These are phyloP conservation scores for Paracoccidioides lutzii DNA, from an alignment of 2,329 filamentous ascomycete genomes.

Conservation along the genomic window DNA sequence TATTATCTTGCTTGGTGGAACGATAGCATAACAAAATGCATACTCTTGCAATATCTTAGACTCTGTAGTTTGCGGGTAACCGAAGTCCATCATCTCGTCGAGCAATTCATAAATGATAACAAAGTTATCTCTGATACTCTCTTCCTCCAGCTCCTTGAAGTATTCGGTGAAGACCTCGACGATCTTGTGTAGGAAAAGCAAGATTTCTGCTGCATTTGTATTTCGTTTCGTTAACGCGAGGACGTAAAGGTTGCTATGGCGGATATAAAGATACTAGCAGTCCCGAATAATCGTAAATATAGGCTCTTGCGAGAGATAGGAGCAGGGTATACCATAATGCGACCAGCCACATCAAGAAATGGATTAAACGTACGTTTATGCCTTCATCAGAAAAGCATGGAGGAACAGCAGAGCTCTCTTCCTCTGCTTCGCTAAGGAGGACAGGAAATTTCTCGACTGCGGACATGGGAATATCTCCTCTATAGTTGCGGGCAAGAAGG, in stretches of 20 bases:
- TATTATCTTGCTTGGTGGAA: neutral
- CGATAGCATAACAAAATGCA: neutral
- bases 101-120: constrained; percentile 97
- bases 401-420: constrained; percentile 93
- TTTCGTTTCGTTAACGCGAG: constrained; percentile 97
- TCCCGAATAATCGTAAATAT: constrained; percentile 11
- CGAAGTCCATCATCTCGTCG: constrained; percentile 99
- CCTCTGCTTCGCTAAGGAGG: constrained; percentile 93
- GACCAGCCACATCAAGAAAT: constrained; percentile 2
- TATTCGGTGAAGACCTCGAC: constrained; percentile 99
- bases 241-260: constrained; percentile 97
- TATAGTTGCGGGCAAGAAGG: constrained; percentile 94
- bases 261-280: constrained; percentile 86
- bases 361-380: constrained; percentile 62
- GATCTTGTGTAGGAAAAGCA: constrained; percentile 94
- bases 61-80: constrained; percentile 96
- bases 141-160: constrained; percentile 97
- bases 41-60: constrained; percentile 94
- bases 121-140: constrained; percentile 98
- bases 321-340: neutral
- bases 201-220: constrained; percentile 95
- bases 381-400: constrained; percentile 98
- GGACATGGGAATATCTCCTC: constrained; percentile 97
- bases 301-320: constrained; percentile 3
- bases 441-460: constrained; percentile 96